phyloP scores from a whole-genome alignment of 2,329 filamentous ascomycete genomes.

The Seiridium cupressi region DNA sequence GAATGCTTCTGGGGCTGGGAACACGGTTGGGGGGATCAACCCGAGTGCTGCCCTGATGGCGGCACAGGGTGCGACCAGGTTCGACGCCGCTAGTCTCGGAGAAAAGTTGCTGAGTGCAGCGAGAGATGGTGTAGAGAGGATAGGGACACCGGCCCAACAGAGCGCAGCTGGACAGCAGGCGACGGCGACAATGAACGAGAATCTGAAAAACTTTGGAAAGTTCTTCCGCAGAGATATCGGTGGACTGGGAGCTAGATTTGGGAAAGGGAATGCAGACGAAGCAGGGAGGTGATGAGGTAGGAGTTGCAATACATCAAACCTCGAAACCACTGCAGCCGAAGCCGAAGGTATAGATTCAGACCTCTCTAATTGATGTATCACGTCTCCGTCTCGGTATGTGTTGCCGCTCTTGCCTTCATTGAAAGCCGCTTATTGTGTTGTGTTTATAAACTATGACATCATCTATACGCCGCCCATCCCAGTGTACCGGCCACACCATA shows the following conservation, averaged over 20 bases:
- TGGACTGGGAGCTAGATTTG: slow-evolving; percentile 71
- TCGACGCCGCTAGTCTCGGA: slow-evolving; percentile 80
- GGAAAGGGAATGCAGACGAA: slow-evolving; percentile 44
- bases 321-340: too few relatives aligned
- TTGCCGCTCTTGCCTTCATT: not conserved
- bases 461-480: not conserved
- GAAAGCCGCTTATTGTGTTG: not conserved
- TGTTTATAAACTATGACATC: slow-evolving; percentile 1
- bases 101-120: slow-evolving; percentile 87
- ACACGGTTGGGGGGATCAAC: slow-evolving; percentile 41
- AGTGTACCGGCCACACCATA: not conserved
- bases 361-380: too few relatives aligned
- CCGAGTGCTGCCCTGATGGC: slow-evolving; percentile 29
- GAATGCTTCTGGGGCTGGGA: slow-evolving; percentile 37
- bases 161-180: slow-evolving; percentile 46
- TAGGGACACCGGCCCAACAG: slow-evolving; percentile 55
- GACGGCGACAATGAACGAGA: slow-evolving; percentile 83
- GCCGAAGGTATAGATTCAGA: too few relatives aligned
- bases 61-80: slow-evolving; percentile 41
- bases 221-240: slow-evolving; percentile 91
- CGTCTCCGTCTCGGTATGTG: not conserved
- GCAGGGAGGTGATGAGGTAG: slow-evolving; percentile 3
- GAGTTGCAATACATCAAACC: too few relatives aligned
- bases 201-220: slow-evolving; percentile 92
- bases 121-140: slow-evolving; percentile 75